Base-by-base conservation (phyloP, 192 early-diverging fungal species). In the Ambispora gerdemannii region DNA sequence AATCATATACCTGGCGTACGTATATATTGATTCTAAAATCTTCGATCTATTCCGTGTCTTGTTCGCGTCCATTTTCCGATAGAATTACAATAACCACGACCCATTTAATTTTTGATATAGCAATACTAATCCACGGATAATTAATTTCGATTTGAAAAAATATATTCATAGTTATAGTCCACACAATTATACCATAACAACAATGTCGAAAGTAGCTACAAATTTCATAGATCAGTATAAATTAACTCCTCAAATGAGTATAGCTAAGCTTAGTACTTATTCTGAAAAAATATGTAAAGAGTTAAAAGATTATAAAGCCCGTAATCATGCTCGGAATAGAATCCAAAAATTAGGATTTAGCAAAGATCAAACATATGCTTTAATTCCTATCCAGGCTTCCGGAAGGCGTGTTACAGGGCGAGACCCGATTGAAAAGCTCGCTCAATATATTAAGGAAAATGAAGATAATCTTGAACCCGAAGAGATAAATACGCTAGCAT, bases 181-280 rank as follows among this genome's bases (percentile, higher is more conserved):
- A 43, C 15, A 43, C 15, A 43, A 43, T 43, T 43, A 43, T 10
- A 6, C 6, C 15, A 43, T 43, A 43, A 6, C 15, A 43, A 56
- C 20, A 6, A 56, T 56, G 53, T 6, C 53, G 20, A 56, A 56
- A 56, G 20, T 56, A 13, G 53, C 53, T 56, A 27, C 53, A 56
- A 13, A 6, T 13, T 56, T 56, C 20, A 20, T 56, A 56, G 20
- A 56, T 56, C 53, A 20, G 4, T 56, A 56, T 27, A 6, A 56
- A 7, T 27, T 56, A 56, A 56, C 53, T 27, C 20, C 53, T 13
- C 53, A 56, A 27, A 56, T 20, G 6, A 56, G 53, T 27, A 7
- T 56, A 56, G 8, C 53, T 13, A 6, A 56, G 53, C 53, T 56
- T 56, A 56, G 53, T 27, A 56, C 20, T 56, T 56, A 56, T 27